Base-by-base conservation (phyloP, 2,329 filamentous ascomycete genomes). In the Nemania diffusa region DNA sequence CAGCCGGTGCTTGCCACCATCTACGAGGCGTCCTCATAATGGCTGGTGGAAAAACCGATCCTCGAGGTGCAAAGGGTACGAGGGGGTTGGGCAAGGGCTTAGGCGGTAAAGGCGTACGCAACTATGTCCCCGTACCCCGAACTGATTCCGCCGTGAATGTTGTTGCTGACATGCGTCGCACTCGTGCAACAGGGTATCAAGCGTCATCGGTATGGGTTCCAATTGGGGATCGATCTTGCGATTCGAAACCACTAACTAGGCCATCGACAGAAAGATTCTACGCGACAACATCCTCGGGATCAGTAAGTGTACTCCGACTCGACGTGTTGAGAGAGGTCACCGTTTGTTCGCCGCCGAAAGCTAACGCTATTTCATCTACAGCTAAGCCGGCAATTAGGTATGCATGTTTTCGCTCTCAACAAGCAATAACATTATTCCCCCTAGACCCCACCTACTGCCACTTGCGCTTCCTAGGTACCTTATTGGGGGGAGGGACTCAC, bases 371-470 rank as follows among this genome's bases (percentile, higher is more conserved):
- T 40, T 53, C 57, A 34, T 53, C 44, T 62, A 44, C 62, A 87
- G 86, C 86, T 1, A 88, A 87, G 69, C 81, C 82, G 5, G 84
- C 82, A 15, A 87, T 88, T 57, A 78, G 85, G 86, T 87, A 78
- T 53, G 78, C 73, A 32, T 15, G 24, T 17, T 64, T 40, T 17
- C 24, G 11, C 29, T 22, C 48, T 42, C 42, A 11, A 24, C 6
- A 20, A 20, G 15, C 46, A 15, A 32, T 20, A 56, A 17, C 34
- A 15, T 20, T 34, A 20, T 57, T 44, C 34, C 51, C n/a, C 24
- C 29, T 4, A 22, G 5, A 22, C 9, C 22, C 22, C 22, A 2
- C 1, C 27, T 37, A 40, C 29, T 11, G 20, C 29, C 20, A 8
- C 22, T 17, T 32, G 5, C 9, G 13, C 17, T 4, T 26, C 29